Base-by-base conservation (phyloP, 495 filamentous ascomycete genomes). In the Neurospora cerealis region DNA sequence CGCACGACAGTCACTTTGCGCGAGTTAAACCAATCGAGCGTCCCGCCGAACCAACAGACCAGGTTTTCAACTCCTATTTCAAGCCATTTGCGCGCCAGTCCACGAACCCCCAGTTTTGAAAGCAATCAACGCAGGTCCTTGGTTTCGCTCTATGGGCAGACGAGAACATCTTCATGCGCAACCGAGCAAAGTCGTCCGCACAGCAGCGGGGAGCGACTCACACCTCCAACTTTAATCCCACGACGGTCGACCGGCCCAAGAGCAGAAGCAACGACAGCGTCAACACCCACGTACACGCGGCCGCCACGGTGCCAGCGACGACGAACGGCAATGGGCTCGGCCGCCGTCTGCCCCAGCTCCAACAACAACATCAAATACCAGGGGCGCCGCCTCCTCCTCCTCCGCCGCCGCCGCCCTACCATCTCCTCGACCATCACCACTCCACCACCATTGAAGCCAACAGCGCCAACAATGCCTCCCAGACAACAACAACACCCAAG, bases 91-190 rank as follows among this genome's bases (percentile, higher is more conserved):
- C 54, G 54, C 28, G 28, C 54, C 54, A 66, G 28, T 32, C 54
- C 28, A 34, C 28, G 32, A 34, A 28, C 28, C 54, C 15, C 48
- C 15, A 19, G 24, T 32, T 2, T 32, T 13, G 24, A 62, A 62
- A 62, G 54, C 28, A 34, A 28, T 19, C 54, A 66, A 34, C 54
- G 28, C 15, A 9, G 28, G 7, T 34, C 6, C 54, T 36, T 34
- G 7, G 54, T 28, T 70, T 71, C 74, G 72, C 73, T 75, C 72
- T 76, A 80, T 79, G 79, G 77, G 77, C 44, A 66, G 70, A 73
- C 70, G 74, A 71, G 6, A 40, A 69, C 37, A 71, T 73, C 75
- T 81, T 77, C 72, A 81, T 81, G 79, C 79, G 73, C 78, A 78
- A 75, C 78, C 75, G 77, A 76, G 74, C 73, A 69, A 76, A 62